Evolutionary conservation across 805 yeast genomes (phyloP), one percentile per base, ranked within the genome.

Genomic region (Wickerhamomyces alni): DNA sequence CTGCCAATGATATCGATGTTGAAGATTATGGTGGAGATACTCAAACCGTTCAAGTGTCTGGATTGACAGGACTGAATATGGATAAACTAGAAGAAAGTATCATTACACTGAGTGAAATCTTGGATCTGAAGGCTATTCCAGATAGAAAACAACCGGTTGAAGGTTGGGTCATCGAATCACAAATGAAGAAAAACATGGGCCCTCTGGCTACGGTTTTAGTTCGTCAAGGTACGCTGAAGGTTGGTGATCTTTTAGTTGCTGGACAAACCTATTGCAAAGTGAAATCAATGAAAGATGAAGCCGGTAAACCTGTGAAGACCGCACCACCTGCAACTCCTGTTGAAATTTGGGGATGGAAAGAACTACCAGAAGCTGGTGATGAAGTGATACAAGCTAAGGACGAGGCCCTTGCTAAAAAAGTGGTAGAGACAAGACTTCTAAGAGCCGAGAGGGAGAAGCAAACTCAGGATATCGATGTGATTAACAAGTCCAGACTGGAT

Each of bases 21-120:
- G 99, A 93, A 56, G 89, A 83, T 46, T 86, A 82, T 54, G 99
- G 99, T 41, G 99, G 99, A 39, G 98, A 93, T 30, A 81, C 88
- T 5, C 97, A 88, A 56, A 82, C 86, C 0, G 87, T 93, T 2
- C 75, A 77, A 37, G 91, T 93, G 1, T 84, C 95, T 28, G 98
- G 95, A 0, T 76, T 82, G 42, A 84, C 96, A 0, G 96, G 98
- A 0, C 62, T 81, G 46, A 93, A 93, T 43, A 88, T 93, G 82
- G 91, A 84, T 46, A 79, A 84, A 37, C 66, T 93, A 22, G 96
- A 89, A 57, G 96, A 91, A 59, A 86, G 95, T 2, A 80, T 93
- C 33, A 75, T 87, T 18, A 77, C 96, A 0, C 71, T 88, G 36
- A 79, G 95, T 36, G 99, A 93, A 46, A 65, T 91, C 45, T 71